Evolutionary conservation across 495 filamentous ascomycete genomes (phyloP).

Genomic region (Podospora didyma): DNA sequence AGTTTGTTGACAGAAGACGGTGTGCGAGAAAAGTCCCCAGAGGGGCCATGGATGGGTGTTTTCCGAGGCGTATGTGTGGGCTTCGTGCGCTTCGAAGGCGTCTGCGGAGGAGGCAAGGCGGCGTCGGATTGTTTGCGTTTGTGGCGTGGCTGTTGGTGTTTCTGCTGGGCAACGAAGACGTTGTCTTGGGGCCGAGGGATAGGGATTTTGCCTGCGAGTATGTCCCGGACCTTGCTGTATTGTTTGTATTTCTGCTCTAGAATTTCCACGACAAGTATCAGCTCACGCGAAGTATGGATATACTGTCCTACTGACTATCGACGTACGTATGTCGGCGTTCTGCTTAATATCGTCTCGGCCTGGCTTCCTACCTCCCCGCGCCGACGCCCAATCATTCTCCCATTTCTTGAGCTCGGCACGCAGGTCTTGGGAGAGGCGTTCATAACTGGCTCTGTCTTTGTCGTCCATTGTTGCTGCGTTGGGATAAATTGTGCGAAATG

Average conservation of each 20-base stretch:
- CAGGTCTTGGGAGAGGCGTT: slow-evolving; percentile 44
- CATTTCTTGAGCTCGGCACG: slow-evolving; percentile 79
- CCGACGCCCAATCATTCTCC: slow-evolving; percentile 71
- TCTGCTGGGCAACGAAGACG: too few relatives aligned
- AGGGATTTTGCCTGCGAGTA: slow-evolving; percentile 47
- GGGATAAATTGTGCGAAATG: neutral
- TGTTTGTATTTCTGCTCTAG: slow-evolving; percentile 89
- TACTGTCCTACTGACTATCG: neutral
- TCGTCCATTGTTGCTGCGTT: slow-evolving; percentile 41
- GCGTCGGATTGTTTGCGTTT: slow-evolving; percentile 35
- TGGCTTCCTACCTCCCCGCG: slow-evolving; percentile 71
- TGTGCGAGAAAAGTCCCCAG: slow-evolving; percentile 39
- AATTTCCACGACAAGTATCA: neutral
- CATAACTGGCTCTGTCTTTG: slow-evolving; percentile 32
- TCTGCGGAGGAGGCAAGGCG: slow-evolving; percentile 32
- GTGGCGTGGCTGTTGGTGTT: slow-evolving; percentile 32
- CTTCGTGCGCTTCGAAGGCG: slow-evolving; percentile 21
- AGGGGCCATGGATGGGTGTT: slow-evolving; percentile 4
- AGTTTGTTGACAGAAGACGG: slow-evolving; percentile 51
- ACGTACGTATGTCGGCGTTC: slow-evolving; percentile 72
- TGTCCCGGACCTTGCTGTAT: slow-evolving; percentile 70
- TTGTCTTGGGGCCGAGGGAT: slow-evolving; percentile 23
- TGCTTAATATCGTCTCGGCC: slow-evolving; percentile 82
- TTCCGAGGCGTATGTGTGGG: slow-evolving; percentile 38
- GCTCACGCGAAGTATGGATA: neutral